Evolutionary conservation across 2,329 filamentous ascomycete genomes (phyloP), one percentile per base, ranked within the genome.

Genomic region (Aspergillus sp.): DNA sequence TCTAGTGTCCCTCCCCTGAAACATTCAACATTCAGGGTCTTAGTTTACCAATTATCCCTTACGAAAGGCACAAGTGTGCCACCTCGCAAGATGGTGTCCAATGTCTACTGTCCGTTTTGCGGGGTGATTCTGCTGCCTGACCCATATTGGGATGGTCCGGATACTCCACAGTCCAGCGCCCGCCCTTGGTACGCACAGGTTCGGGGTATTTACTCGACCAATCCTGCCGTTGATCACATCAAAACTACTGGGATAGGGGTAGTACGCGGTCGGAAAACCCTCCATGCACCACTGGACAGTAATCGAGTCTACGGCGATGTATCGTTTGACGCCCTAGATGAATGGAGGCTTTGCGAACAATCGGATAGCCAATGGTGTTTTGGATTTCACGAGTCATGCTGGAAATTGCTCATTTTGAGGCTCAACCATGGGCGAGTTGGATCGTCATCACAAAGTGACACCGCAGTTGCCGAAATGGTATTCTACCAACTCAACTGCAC

Each of bases 351-450:
- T 25, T 52, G 58, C 58, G 60, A 55, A 27, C 5, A 11, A 10
- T 21, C 52, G 54, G 13, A 21, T 30, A 39, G 17, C 19, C 23
- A 32, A 19, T 19, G 39, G 36, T 52, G 32, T 44, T 64, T 59
- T 39, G 57, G 57, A 8, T 42, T 65, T 15, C 64, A 66, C 21
- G 39, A 61, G 21, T 57, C 59, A 0, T 66, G 64, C 50, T 66
- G 64, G 63, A 51, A 21, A 42, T 21, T 66, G 21, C 58, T 66
- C 21, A 47, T 57, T 8, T 38, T 56, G 1, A 50, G 61, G 2
- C 52, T 65, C 4, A 19, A 39, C 7, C 47, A 39, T 21, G 42
- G 25, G 27, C 11, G 1, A 23, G 23, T 4, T 11, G 17, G 25
- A 36, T 64, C 38, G 2, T n/a, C 19, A 6, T 59, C 55, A 39